Conservation (phyloP, 768 basidiomycete genomes). For the Lentinula boryana region DNA sequence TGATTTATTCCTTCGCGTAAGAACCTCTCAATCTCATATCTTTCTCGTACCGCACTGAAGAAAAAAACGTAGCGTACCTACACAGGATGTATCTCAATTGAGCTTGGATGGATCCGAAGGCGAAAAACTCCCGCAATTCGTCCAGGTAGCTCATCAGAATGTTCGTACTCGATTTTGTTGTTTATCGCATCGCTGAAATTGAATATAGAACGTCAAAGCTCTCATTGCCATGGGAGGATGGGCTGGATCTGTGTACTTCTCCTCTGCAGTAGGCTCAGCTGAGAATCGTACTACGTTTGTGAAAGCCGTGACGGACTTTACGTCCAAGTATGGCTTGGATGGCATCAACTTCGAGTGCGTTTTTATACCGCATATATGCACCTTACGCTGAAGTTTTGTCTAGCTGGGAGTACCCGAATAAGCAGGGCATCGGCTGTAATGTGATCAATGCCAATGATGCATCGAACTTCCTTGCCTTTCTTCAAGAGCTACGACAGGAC, state of each 20-base stretch:
- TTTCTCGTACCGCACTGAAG: background rate
- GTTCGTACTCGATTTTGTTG: constrained; percentile 19
- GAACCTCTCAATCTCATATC: constrained; percentile 25
- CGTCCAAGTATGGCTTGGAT: constrained; percentile 47
- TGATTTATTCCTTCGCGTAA: constrained; percentile 70
- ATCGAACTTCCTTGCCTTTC: constrained; percentile 70
- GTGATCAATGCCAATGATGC: constrained; percentile 54
- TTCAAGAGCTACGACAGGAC: constrained; percentile 61
- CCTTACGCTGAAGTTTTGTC: background rate
- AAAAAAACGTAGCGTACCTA: constrained; percentile 25
- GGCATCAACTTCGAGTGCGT: constrained; percentile 52
- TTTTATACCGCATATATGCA: background rate
- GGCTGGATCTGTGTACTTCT: constrained; percentile 29
- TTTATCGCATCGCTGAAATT: constrained; percentile 14
- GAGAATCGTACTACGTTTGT: constrained; percentile 60
- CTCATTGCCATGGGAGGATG: constrained; percentile 66
- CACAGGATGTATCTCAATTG: constrained; percentile 26
- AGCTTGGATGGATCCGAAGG: constrained; percentile 39
- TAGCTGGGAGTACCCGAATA: constrained; percentile 11
- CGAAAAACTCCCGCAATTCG: constrained; percentile 49
- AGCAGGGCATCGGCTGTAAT: constrained; percentile 71
- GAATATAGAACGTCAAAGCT: constrained; percentile 41
- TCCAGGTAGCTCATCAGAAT: constrained; percentile 36
- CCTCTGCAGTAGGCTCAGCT: constrained; percentile 51
- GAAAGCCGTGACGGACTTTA: constrained; percentile 46